Evolutionary conservation across 441 rosid species (phyloP).

Genomic region (Kokia cookei): DNA sequence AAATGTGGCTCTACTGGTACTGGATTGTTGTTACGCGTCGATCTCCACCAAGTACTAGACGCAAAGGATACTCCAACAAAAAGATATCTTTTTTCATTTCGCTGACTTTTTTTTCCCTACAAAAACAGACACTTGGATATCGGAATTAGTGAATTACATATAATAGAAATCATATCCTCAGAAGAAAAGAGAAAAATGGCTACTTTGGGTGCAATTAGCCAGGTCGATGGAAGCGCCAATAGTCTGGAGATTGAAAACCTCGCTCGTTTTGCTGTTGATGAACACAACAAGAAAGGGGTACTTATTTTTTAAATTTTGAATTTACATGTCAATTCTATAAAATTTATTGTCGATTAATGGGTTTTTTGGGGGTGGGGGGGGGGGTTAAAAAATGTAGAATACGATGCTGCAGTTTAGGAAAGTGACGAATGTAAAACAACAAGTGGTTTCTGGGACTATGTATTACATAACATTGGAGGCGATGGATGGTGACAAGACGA

Average conservation of each 20-base stretch:
- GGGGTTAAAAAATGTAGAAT: constrained; percentile 33
- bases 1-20: too few relatives aligned
- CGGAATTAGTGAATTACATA: background rate
- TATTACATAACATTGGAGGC: constrained; percentile 69
- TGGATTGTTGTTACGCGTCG: too few relatives aligned
- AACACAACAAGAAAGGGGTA: constrained; percentile 76
- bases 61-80: too few relatives aligned
- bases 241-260: constrained; percentile 54
- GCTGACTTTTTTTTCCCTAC: too few relatives aligned
- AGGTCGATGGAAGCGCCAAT: constrained; percentile 44
- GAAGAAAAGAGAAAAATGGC: constrained; percentile 23
- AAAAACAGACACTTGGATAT: background rate
- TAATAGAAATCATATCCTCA: background rate
- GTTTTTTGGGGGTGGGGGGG: background rate
- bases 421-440: constrained; percentile 61
- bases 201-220: constrained; percentile 36
- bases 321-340: background rate
- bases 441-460: constrained; percentile 57
- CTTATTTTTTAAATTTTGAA: background rate
- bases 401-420: constrained; percentile 41
- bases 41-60: too few relatives aligned
- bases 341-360: background rate
- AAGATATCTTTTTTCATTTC: too few relatives aligned
- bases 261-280: constrained; percentile 84
- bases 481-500: constrained; percentile 44